A percentile compares a stretch with the other conserved stretches of the same genome.
phyloP scores from a whole-genome alignment of 345 rosid genomes.

The Bruguiera gymnorhiza region DNA sequence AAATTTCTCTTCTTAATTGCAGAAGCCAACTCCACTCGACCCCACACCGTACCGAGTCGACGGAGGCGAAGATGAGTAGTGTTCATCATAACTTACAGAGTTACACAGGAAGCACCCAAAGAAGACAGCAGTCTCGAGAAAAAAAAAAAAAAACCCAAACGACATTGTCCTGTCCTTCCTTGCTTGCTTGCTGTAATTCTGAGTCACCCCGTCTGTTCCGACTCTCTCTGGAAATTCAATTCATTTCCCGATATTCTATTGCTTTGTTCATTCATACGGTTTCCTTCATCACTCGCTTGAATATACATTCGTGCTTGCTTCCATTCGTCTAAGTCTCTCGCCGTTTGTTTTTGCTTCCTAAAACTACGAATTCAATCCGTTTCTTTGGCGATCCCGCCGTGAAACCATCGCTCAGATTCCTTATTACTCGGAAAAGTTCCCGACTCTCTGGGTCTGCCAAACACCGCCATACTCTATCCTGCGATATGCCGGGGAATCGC shows the following conservation, averaged over 20 bases:
- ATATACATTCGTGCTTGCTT: not conserved
- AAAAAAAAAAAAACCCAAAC: too few relatives aligned
- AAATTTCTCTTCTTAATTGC: too few relatives aligned
- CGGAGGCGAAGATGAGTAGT: too few relatives aligned
- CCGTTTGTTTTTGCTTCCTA: not conserved
- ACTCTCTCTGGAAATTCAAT: not conserved
- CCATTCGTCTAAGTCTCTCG: not conserved
- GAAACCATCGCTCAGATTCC: slow-evolving; percentile 41
- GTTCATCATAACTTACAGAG: too few relatives aligned
- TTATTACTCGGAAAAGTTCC: slow-evolving; percentile 21
- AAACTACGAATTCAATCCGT: slow-evolving; percentile 30
- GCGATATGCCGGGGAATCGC: slow-evolving; percentile 6
- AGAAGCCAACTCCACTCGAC: too few relatives aligned
- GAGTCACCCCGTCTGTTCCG: not conserved
- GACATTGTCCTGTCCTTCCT: not conserved
- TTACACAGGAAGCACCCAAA: too few relatives aligned
- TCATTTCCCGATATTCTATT: not conserved
- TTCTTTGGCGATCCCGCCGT: slow-evolving; percentile 35
- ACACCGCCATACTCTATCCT: slow-evolving; percentile 5
- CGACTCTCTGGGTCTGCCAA: slow-evolving; percentile 18
- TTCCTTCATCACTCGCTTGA: not conserved
- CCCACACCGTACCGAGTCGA: too few relatives aligned
- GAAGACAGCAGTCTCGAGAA: too few relatives aligned
- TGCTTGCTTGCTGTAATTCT: too few relatives aligned
- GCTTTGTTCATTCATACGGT: not conserved